phyloP scores from a whole-genome alignment of 176 grass and related monocot species.

The Saccharum spontaneum region DNA sequence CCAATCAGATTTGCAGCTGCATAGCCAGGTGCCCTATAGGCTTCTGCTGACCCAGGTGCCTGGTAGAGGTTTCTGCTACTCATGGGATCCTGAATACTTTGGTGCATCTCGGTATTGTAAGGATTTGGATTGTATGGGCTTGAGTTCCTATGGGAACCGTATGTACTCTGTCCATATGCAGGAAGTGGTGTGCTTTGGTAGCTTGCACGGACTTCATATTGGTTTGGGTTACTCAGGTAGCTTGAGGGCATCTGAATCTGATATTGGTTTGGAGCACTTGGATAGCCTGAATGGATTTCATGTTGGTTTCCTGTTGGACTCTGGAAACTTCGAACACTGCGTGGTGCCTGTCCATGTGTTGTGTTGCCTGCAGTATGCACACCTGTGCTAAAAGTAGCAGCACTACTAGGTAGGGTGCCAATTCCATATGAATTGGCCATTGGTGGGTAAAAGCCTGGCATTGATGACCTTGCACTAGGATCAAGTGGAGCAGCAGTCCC shows the following conservation, averaged over 20 bases:
- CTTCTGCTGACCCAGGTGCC: slow-evolving; percentile 3
- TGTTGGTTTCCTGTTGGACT: slow-evolving; percentile 25
- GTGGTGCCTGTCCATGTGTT: neutral
- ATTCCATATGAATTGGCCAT: neutral
- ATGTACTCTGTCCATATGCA: slow-evolving; percentile 21
- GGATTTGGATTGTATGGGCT: slow-evolving; percentile 23
- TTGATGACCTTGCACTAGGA: slow-evolving; percentile 9
- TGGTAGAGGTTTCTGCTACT: slow-evolving; percentile 16
- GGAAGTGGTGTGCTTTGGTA: slow-evolving; percentile 32
- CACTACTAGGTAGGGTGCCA: neutral
- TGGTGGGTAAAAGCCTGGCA: slow-evolving; percentile 15
- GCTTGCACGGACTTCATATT: slow-evolving; percentile 19
- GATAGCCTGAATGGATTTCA: slow-evolving; percentile 24
- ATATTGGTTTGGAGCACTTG: slow-evolving; percentile 10
- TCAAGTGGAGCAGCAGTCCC: slow-evolving; percentile 20
- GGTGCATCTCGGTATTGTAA: slow-evolving; percentile 15
- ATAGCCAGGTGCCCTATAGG: slow-evolving; percentile 28
- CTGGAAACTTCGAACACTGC: slow-evolving; percentile 17
- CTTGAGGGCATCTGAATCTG: neutral
- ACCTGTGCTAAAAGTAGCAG: slow-evolving; percentile 11
- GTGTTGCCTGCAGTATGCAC: neutral
- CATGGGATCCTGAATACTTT: slow-evolving; percentile 14
- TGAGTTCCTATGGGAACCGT: slow-evolving; percentile 12
- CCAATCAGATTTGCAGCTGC: slow-evolving; percentile 36
- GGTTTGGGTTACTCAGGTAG: slow-evolving; percentile 22